These are phyloP conservation scores for Agrocybe praecox DNA, from an alignment of 768 basidiomycete genomes.

Conservation along the genomic window DNA sequence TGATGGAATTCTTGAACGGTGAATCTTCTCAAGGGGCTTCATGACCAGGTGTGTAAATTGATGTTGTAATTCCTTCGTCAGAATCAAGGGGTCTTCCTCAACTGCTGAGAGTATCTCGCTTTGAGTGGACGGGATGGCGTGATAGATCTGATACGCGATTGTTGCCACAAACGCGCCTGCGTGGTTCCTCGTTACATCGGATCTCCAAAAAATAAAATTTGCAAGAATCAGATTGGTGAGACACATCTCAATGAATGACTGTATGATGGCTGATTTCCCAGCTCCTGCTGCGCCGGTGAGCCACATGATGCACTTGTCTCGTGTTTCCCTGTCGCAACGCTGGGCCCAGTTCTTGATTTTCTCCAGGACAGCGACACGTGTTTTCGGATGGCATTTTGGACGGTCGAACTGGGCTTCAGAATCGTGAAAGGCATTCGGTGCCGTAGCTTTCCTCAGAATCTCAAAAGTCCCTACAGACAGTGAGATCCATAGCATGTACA, in stretches of 20 bases:
- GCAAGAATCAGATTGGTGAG: not conserved
- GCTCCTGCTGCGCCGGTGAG: not conserved
- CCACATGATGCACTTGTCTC: not conserved
- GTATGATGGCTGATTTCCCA: not conserved
- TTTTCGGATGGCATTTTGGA: no score
- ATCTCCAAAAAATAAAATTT: not conserved
- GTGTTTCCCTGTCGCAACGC: no score
- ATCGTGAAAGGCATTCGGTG: no score
- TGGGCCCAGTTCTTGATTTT: no score
- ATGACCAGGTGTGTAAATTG: not conserved
- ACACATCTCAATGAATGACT: slow-evolving; percentile 39
- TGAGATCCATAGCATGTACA: no score
- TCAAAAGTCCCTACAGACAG: no score
- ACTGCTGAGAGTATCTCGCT: not conserved
- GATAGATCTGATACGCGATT: not conserved
- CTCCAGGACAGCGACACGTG: no score
- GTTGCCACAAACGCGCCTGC: not conserved
- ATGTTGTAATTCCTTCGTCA: not conserved
- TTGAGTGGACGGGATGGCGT: not conserved
- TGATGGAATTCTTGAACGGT: not conserved
- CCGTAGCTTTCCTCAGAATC: no score
- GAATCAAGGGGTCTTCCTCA: not conserved
- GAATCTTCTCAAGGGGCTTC: not conserved
- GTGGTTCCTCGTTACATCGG: not conserved
- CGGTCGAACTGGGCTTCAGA: no score